Base-by-base conservation (phyloP, 805 yeast genomes). In the Monosporozyma solicola region DNA sequence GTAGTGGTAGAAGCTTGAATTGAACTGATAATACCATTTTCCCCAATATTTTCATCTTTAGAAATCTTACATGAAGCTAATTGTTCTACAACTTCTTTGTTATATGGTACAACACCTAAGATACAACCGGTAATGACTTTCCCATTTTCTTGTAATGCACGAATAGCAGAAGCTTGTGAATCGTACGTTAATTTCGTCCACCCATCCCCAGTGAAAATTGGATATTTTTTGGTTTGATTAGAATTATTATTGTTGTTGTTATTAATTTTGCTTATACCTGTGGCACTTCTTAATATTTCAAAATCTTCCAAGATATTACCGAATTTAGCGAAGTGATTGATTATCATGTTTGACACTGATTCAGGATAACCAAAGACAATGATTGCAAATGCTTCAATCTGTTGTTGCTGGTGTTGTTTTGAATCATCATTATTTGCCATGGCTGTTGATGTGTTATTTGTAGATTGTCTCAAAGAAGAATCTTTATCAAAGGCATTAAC, bases 181-280 rank as follows among this genome's bases (percentile, higher is more conserved):
- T 82, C 85, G 67, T 81, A 94, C 3, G 97, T 91, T 51, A 92
- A 66, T 64, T 90, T 87, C n/a, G 91, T 82, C 98, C 98, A 92
- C 41, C 87, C 83, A 47, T 82, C 79, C 1, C 98, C 98, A 11
- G 91, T 78, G 68, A 81, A 86, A 8, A 92, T 84, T 3, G 97
- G 95, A 62, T 72, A 66, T 58, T 69, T 74, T 54, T 67, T 70
- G 6, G 47, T 41, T 31, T 54, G 22, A 54, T 16, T 48, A 22
- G 45, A 27, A 32, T 5, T 6, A 22, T 41, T 27, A 29, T 35
- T 15, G 8, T 41, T 37, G 11, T 45, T 50, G 29, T 15, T 35
- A 3, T 29, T 47, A 32, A 56, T 56, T 49, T 61, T 63, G 51
- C 62, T 65, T n/a, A 65, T 65, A 11, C 71, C 71, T 3, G 71